Base-by-base conservation (phyloP, 2,329 filamentous ascomycete species). In the Colletotrichum sp. region DNA sequence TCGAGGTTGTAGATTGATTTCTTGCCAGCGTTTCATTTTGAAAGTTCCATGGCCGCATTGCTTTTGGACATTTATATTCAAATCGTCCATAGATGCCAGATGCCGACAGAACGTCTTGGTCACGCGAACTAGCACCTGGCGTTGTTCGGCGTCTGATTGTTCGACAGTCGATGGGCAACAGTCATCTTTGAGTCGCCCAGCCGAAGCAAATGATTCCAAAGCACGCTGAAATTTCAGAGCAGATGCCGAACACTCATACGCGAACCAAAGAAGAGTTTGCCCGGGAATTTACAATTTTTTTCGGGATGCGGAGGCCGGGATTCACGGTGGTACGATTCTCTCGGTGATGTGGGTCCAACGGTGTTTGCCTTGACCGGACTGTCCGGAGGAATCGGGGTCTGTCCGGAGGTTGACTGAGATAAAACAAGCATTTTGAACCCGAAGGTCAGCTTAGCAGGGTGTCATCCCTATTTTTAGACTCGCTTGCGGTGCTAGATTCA, bases 271-370 rank as follows among this genome's bases (percentile, higher is more conserved):
- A 61, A 34, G 0, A n/a, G 1, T 18, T n/a, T 48, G 58, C 1
- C n/a, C 16, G 28, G n/a, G 28, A 6, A 18, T 18, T 32, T n/a
- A 8, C 18, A 32, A n/a, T 32, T 32, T 61, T 12, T 28, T 16
- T 58, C 15, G 18, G 58, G 58, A 24, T 61, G n/a, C 28, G 30
- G 10, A 61, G n/a, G 16, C 30, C 58, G 58, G 58, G 18, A 61
- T 61, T 61, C 8, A 32, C 32, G 28, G 30, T 61, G 58, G 7
- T 32, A 61, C 28, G 58, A 61, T 34, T 34, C 9, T 32, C 32
- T 32, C 58, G 58, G 58, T 61, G 26, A 58, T 58, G 58, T 61
- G 58, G 58, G 58, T 61, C 30, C 18, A 21, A n/a, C 58, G 58
- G 58, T 32, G 58, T 61, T 61, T 61, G 58, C 30, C 13, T 3